A percentile compares a stretch with the other conserved stretches of the same genome.
Evolutionary conservation across 2,329 filamentous ascomycete species (phyloP).

Genomic region (Kalmusia sp.): DNA sequence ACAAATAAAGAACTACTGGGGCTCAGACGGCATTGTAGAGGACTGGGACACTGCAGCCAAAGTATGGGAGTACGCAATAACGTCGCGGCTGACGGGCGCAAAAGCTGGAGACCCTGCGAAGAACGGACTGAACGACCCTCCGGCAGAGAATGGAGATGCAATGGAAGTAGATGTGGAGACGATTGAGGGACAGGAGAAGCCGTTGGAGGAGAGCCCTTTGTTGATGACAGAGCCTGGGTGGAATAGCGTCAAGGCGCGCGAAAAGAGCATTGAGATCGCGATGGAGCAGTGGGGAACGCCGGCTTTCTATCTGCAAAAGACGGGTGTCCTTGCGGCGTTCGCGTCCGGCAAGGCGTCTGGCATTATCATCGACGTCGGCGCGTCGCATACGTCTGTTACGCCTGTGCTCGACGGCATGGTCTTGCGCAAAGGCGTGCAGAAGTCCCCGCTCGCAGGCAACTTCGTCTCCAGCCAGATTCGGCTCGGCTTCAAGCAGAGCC

Average conservation of each 20-base stretch:
- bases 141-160: slow-evolving; percentile 62
- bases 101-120: slow-evolving; percentile 72
- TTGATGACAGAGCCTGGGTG: slow-evolving; percentile 94
- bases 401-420: slow-evolving; percentile 95
- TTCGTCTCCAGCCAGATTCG: slow-evolving; percentile 91
- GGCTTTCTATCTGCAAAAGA: slow-evolving; percentile 91
- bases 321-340: slow-evolving; percentile 88
- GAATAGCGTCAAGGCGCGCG: slow-evolving; percentile 86
- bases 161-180: slow-evolving; percentile 63
- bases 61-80: slow-evolving; percentile 92
- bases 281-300: slow-evolving; percentile 98
- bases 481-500: slow-evolving; percentile 72
- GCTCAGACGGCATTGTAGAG: slow-evolving; percentile 85
- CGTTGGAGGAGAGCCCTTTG: slow-evolving; percentile 86
- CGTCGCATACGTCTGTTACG: slow-evolving; percentile 85
- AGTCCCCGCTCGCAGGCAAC: slow-evolving; percentile 84
- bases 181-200: slow-evolving; percentile 71
- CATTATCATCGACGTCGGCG: slow-evolving; percentile 90
- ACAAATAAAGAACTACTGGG: slow-evolving; percentile 92
- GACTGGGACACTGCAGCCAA: slow-evolving; percentile 93
- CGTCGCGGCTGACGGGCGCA: slow-evolving; percentile 82
- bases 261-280: slow-evolving; percentile 93
- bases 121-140: slow-evolving; percentile 79
- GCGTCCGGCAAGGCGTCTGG: slow-evolving; percentile 92
- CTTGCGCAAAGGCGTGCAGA: slow-evolving; percentile 83